Evolutionary conservation across 1,284 basidiomycete species (phyloP).

Genomic region (Termitomyces sp.): DNA sequence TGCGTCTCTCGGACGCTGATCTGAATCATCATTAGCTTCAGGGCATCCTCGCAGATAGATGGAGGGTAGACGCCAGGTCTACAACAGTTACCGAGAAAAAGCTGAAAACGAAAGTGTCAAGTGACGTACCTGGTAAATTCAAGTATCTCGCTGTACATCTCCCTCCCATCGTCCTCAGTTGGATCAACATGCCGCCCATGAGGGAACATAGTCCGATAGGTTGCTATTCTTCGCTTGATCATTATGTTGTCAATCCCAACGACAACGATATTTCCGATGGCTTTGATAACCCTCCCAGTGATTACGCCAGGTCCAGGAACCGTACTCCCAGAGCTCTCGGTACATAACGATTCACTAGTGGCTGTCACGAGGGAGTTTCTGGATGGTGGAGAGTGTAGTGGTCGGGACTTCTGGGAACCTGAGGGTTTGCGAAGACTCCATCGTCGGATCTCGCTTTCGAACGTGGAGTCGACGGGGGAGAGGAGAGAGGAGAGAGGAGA

Average conservation of each 20-base stretch:
- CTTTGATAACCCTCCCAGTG: slow-evolving; percentile 9
- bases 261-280: slow-evolving; percentile 8
- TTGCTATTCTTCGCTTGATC: slow-evolving; percentile 1
- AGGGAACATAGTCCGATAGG: slow-evolving; percentile 7
- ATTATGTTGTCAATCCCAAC: slow-evolving; percentile 5
- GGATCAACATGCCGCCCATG: slow-evolving; percentile 3
- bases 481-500: background rate
- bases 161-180: slow-evolving; percentile 1
- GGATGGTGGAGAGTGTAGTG: background rate
- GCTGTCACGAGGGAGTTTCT: background rate
- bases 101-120: background rate
- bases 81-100: background rate
- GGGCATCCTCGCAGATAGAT: slow-evolving; percentile 4
- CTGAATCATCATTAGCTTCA: slow-evolving; percentile 4
- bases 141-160: slow-evolving; percentile 9
- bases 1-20: slow-evolving; percentile 8
- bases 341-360: background rate
- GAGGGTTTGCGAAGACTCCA: slow-evolving; percentile 5
- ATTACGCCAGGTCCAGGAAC: slow-evolving; percentile 2
- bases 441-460: background rate
- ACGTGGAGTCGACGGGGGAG: background rate
- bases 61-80: slow-evolving; percentile 7
- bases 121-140: slow-evolving; percentile 7
- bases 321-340: slow-evolving; percentile 8
- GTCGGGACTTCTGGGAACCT: background rate